phyloP scores from a whole-genome alignment of 441 rosid species.

The Omphalea diandra region DNA sequence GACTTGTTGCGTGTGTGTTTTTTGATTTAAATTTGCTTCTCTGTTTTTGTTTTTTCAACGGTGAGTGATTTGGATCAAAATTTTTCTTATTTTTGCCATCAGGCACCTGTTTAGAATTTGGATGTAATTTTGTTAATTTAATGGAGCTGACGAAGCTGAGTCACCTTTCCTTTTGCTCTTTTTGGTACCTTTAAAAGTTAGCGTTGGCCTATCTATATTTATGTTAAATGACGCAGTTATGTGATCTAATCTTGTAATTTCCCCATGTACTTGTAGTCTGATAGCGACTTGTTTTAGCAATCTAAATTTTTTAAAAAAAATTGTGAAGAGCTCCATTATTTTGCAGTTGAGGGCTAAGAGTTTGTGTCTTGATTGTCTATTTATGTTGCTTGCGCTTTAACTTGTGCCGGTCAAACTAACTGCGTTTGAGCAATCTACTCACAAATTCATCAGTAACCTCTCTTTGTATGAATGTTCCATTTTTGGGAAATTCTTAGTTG shows the following conservation, averaged over 20 bases:
- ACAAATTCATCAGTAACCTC: neutral
- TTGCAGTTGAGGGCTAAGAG: neutral
- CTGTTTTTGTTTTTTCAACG: constrained; percentile 11
- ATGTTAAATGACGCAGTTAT: constrained; percentile 9
- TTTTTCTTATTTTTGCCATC: no score
- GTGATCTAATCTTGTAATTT: neutral
- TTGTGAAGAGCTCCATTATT: no score
- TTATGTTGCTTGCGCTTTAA: neutral
- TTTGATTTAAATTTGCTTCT: constrained; percentile 1
- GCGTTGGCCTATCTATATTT: neutral
- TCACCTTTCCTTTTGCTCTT: neutral
- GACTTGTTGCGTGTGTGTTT: neutral
- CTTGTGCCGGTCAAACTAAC: neutral
- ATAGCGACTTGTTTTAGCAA: constrained; percentile 3
- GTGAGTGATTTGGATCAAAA: constrained; percentile 18
- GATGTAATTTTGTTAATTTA: constrained; percentile 5
- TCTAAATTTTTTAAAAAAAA: no score
- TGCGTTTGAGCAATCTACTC: neutral
- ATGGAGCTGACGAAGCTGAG: neutral
- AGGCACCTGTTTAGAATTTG: no score
- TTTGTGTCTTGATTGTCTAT: neutral
- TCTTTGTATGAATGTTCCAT: neutral
- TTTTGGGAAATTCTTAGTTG: neutral
- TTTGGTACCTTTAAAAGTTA: neutral
- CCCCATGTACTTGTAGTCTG: no score